Evolutionary conservation across 805 yeast species (phyloP).

Genomic region (Metschnikowia anglica): DNA sequence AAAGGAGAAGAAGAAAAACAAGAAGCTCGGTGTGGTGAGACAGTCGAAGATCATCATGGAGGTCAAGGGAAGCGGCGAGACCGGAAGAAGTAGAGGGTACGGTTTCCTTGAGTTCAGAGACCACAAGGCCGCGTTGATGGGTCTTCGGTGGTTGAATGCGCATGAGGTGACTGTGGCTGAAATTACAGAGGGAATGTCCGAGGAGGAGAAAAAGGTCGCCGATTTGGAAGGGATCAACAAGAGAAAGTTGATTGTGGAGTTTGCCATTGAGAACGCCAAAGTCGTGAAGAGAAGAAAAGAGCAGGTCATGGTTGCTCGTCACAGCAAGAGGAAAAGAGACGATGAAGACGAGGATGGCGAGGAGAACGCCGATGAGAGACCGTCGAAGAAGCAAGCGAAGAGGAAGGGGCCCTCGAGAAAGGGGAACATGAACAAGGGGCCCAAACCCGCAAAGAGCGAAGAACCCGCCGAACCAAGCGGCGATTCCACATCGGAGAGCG

Average conservation of each 20-base stretch:
- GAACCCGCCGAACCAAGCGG: slow-evolving; percentile 18
- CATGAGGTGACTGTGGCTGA: slow-evolving; percentile 77
- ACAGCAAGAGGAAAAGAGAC: slow-evolving; percentile 28
- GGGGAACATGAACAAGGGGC: slow-evolving; percentile 46
- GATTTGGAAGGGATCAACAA: slow-evolving; percentile 54
- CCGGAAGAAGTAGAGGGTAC: slow-evolving; percentile 93
- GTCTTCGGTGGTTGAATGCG: slow-evolving; percentile 94
- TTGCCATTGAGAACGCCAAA: slow-evolving; percentile 93
- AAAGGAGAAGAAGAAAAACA: slow-evolving; percentile 55
- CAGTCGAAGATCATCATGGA: slow-evolving; percentile 94
- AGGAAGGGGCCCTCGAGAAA: slow-evolving; percentile 34
- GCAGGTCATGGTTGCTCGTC: slow-evolving; percentile 45
- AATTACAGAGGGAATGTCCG: slow-evolving; percentile 65
- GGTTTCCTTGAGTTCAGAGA: slow-evolving; percentile 93
- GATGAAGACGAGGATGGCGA: slow-evolving; percentile 18
- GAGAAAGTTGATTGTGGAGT: slow-evolving; percentile 86
- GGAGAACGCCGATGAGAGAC: background rate
- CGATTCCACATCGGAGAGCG: slow-evolving; percentile 50
- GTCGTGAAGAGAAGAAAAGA: slow-evolving; percentile 90
- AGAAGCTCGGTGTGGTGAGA: slow-evolving; percentile 84
- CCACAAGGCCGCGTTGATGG: slow-evolving; percentile 92
- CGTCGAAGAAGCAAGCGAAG: slow-evolving; percentile 21
- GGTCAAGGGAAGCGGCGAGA: slow-evolving; percentile 81
- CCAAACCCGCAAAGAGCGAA: slow-evolving; percentile 26
- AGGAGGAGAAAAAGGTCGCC: slow-evolving; percentile 61